A percentile compares a stretch with the other conserved stretches of the same genome.
phyloP scores from a whole-genome alignment of 768 basidiomycete genomes.

The Termitomyces sp. region DNA sequence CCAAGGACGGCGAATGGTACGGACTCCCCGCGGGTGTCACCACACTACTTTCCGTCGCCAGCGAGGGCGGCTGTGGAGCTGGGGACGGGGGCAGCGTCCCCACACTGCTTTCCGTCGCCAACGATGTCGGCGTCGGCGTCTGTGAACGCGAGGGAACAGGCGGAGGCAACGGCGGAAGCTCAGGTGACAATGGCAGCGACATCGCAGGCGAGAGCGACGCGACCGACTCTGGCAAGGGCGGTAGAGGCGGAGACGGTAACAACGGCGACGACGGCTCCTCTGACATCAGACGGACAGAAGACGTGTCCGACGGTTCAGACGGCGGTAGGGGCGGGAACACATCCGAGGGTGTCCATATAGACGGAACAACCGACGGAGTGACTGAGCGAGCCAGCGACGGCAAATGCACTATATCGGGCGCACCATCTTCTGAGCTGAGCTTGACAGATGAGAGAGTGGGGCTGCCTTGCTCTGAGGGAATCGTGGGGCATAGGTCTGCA shows the following conservation, averaged over 20 bases:
- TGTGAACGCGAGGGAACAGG: constrained; percentile 13
- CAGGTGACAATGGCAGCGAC: constrained; percentile 21
- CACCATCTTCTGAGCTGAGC: constrained; percentile 26
- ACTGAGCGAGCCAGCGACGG: constrained; percentile 1
- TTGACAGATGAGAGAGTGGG: constrained; percentile 33
- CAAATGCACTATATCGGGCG: constrained; percentile 14
- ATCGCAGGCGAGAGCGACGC: constrained; percentile 12
- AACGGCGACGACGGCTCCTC: too few species aligned
- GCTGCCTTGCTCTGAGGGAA: constrained; percentile 37
- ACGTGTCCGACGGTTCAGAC: constrained; percentile 20
- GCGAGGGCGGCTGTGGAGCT: constrained; percentile 1
- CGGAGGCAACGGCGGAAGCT: constrained; percentile 20
- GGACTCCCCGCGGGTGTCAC: constrained; percentile 32
- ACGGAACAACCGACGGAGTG: constrained; percentile 10
- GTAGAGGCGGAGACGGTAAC: background rate
- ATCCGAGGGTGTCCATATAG: constrained; percentile 13
- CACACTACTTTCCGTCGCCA: constrained; percentile 18
- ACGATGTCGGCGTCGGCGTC: background rate
- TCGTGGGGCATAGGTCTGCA: constrained; percentile 37
- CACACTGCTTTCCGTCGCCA: too few species aligned
- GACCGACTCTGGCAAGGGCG: constrained; percentile 10
- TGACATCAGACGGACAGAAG: constrained; percentile 12
- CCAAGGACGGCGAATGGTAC: constrained; percentile 17
- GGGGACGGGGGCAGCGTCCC: too few species aligned
- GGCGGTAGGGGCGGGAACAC: constrained; percentile 13